A percentile compares a stretch with the other conserved stretches of the same genome.
phyloP scores from a whole-genome alignment of 495 filamentous ascomycete genomes.

The Stereocaulon alpinum region DNA sequence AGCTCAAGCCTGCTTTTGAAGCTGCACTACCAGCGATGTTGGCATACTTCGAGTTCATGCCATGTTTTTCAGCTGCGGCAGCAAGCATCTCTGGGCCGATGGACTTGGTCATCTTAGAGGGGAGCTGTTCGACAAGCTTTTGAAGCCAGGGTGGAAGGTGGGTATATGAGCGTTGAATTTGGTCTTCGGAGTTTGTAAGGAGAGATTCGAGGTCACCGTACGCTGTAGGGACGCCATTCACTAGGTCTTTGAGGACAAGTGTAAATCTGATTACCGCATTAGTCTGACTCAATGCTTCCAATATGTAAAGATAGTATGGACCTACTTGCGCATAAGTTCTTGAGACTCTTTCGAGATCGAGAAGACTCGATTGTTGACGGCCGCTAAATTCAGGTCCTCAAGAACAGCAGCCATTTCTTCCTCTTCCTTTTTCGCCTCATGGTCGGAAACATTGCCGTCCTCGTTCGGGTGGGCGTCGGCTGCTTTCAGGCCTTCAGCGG shows the following conservation, averaged over 20 bases:
- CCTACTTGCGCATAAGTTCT: conserved; percentile 55
- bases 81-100: conserved; percentile 74
- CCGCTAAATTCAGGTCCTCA: conserved; percentile 67
- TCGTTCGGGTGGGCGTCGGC: conserved; percentile 24
- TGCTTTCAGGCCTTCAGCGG: conserved; percentile 21
- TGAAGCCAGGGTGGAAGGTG: conserved; percentile 72
- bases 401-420: conserved; percentile 68
- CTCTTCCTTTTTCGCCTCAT: conserved; percentile 48
- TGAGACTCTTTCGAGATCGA: conserved; percentile 71
- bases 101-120: conserved; percentile 62
- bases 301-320: too few relatives aligned
- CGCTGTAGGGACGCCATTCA: conserved; percentile 84
- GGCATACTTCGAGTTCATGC: conserved; percentile 46
- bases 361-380: conserved; percentile 69
- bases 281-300: neutral
- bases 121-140: conserved; percentile 76
- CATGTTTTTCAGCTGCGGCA: conserved; percentile 58
- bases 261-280: conserved; percentile 47
- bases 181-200: conserved; percentile 66
- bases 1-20: conserved; percentile 38
- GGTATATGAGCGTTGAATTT: conserved; percentile 65
- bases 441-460: conserved; percentile 27
- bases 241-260: conserved; percentile 78
- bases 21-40: conserved; percentile 37
- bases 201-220: conserved; percentile 80